Conservation (phyloP, 805 yeast genomes). For the Starmerella bacillaris region DNA sequence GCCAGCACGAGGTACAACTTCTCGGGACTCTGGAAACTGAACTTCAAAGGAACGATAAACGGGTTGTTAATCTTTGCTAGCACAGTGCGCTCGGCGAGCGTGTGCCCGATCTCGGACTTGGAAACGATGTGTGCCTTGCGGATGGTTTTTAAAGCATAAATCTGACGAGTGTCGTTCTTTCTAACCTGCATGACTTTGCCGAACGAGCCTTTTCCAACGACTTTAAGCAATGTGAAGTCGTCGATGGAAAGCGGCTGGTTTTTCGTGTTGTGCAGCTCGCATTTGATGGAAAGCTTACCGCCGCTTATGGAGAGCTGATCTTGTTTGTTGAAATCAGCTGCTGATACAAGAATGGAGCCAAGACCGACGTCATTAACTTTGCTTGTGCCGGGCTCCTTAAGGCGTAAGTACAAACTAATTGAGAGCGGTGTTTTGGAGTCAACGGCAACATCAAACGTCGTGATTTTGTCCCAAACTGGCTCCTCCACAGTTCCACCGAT, state of each 20-base stretch:
- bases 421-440: constrained; percentile 41
- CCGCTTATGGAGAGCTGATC: constrained; percentile 17
- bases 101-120: constrained; percentile 86
- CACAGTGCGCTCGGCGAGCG: constrained; percentile 90
- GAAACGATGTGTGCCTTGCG: constrained; percentile 89
- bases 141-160: constrained; percentile 85
- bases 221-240: constrained; percentile 83
- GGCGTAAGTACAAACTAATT: constrained; percentile 58
- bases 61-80: constrained; percentile 85
- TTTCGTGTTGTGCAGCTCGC: constrained; percentile 17
- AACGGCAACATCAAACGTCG: constrained; percentile 68
- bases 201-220: constrained; percentile 93
- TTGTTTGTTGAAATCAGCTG: constrained; percentile 24
- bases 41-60: constrained; percentile 88
- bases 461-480: constrained; percentile 76
- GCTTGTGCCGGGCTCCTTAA: constrained; percentile 28
- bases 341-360: constrained; percentile 11
- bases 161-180: constrained; percentile 84
- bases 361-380: constrained; percentile 14
- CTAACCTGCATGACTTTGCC: constrained; percentile 98
- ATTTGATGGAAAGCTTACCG: constrained; percentile 13
- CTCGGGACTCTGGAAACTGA: constrained; percentile 93
- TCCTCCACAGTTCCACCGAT: constrained; percentile 58
- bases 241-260: constrained; percentile 56
- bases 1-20: constrained; percentile 78